Evolutionary conservation across 768 basidiomycete genomes (phyloP).

Genomic region (Paxillus ammoniavirescens): DNA sequence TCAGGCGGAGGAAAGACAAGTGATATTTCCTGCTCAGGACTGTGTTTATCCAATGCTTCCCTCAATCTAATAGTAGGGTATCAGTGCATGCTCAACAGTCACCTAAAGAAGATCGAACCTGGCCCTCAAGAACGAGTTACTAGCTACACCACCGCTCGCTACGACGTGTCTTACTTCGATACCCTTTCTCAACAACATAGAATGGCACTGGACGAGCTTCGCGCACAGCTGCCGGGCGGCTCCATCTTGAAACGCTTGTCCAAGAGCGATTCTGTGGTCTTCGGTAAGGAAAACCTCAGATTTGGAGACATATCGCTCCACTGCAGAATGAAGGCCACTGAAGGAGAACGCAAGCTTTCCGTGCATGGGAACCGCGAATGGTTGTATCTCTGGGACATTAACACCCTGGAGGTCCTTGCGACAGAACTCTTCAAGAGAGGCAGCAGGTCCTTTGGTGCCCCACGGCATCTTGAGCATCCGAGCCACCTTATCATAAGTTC

Average conservation of each 20-base stretch:
- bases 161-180: conserved; percentile 60
- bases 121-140: conserved; percentile 67
- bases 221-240: conserved; percentile 72
- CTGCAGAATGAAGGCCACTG: conserved; percentile 68
- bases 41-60: conserved; percentile 25
- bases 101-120: conserved; percentile 40
- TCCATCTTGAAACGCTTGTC: conserved; percentile 69
- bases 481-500: conserved; percentile 82
- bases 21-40: conserved; percentile 34
- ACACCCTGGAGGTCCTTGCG: conserved; percentile 24
- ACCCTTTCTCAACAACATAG: conserved; percentile 45
- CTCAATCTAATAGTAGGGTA: conserved; percentile 28
- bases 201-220: conserved; percentile 49
- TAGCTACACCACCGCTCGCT: conserved; percentile 92
- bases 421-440: conserved; percentile 77
- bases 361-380: conserved; percentile 49
- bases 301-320: conserved; percentile 55
- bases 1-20: conserved; percentile 73
- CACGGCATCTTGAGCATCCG: conserved; percentile 66
- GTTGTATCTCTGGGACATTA: conserved; percentile 30
- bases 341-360: conserved; percentile 74
- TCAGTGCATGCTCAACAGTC: neutral
- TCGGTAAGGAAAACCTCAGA: conserved; percentile 31
- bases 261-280: conserved; percentile 44
- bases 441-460: conserved; percentile 65